Conservation (phyloP, 2,329 filamentous ascomycete species). For the Fusarium zealandicum region DNA sequence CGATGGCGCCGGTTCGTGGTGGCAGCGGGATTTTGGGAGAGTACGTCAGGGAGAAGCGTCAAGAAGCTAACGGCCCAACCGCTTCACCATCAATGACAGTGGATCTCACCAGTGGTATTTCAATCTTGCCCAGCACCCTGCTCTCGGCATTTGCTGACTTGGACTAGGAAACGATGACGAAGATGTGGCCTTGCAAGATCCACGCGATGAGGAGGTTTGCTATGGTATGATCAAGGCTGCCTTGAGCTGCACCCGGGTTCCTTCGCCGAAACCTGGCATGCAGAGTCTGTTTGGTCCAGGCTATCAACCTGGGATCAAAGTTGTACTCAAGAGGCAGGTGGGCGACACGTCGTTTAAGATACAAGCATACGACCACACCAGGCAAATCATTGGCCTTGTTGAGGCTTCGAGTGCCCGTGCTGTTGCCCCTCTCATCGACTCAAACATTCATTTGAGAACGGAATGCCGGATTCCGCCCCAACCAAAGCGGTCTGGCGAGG, state of each 20-base stretch:
- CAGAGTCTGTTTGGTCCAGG: slow-evolving; percentile 63
- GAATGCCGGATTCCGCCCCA: slow-evolving; percentile 75
- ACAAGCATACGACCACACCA: slow-evolving; percentile 75
- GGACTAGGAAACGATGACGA: slow-evolving; percentile 61
- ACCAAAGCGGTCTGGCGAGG: slow-evolving; percentile 68
- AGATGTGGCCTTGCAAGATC: slow-evolving; percentile 63
- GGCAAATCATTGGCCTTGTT: slow-evolving; percentile 76
- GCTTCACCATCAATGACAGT: slow-evolving; percentile 54
- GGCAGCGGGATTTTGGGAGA: slow-evolving; percentile 68
- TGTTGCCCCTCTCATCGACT: slow-evolving; percentile 77
- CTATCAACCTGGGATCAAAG: slow-evolving; percentile 77
- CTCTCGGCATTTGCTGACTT: slow-evolving; percentile 9
- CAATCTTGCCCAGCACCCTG: slow-evolving; percentile 17
- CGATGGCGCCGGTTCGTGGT: slow-evolving; percentile 43
- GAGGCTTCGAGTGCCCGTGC: slow-evolving; percentile 71
- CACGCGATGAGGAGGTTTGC: slow-evolving; percentile 76
- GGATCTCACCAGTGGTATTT: slow-evolving; percentile 63
- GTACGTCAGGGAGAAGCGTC: slow-evolving; percentile 68
- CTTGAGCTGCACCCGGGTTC: slow-evolving; percentile 72
- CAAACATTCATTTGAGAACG: slow-evolving; percentile 69
- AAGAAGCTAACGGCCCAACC: slow-evolving; percentile 49
- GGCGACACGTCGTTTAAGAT: slow-evolving; percentile 67
- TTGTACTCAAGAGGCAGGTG: slow-evolving; percentile 68
- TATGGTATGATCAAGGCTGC: slow-evolving; percentile 78
- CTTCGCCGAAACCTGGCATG: slow-evolving; percentile 70